A percentile compares a stretch with the other conserved stretches of the same genome.
Conservation (phyloP, 352 stramenopile genomes). For the Globisporangium orthogonon region DNA sequence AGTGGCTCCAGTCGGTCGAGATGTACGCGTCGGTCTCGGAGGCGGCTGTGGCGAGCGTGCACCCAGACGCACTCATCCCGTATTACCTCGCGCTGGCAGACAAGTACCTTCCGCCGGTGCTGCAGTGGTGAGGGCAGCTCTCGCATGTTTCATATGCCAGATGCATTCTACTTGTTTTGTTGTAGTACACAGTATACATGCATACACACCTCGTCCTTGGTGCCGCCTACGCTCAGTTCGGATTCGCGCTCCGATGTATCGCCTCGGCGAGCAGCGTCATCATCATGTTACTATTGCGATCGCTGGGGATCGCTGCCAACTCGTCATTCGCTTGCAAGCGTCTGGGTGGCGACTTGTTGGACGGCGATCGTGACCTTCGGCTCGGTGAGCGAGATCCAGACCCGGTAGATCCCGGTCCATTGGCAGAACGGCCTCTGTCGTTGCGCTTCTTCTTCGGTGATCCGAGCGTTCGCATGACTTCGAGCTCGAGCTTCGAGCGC, state of each 20-base stretch:
- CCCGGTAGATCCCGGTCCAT: neutral
- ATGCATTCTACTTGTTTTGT: no score
- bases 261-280: constrained; percentile 11
- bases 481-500: constrained; percentile 26
- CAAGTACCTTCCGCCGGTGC: constrained; percentile 62
- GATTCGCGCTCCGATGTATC: neutral
- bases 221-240: no score
- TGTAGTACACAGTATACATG: neutral
- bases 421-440: neutral
- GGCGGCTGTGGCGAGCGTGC: constrained; percentile 25
- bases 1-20: constrained; percentile 50
- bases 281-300: neutral
- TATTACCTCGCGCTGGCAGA: constrained; percentile 62
- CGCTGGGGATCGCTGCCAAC: neutral
- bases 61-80: constrained; percentile 36
- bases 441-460: constrained; percentile 12
- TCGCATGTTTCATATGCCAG: no score
- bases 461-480: constrained; percentile 24
- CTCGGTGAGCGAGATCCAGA: no score
- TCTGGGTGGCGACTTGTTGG: neutral
- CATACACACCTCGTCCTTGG: no score
- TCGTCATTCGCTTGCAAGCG: neutral
- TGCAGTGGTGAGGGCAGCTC: constrained; percentile 55
- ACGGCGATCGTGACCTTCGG: constrained; percentile 4
- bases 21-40: constrained; percentile 35